A percentile compares a stretch with the other conserved stretches of the same genome.
These are phyloP conservation scores for Diplodia sapinea DNA, from an alignment of 2,329 filamentous ascomycete species.

Conservation along the genomic window DNA sequence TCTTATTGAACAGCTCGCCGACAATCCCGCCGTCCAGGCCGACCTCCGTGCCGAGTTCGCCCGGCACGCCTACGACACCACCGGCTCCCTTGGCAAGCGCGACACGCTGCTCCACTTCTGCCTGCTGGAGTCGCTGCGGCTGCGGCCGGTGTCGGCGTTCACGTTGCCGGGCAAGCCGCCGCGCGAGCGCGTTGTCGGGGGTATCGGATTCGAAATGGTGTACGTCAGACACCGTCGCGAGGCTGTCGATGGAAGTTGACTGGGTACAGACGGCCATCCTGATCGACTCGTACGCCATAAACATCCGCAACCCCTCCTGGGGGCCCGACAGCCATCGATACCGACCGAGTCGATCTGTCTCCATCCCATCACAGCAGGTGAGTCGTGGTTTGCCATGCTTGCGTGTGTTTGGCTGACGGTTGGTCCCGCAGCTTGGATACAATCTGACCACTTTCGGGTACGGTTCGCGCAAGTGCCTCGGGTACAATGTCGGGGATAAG, in stretches of 20 bases:
- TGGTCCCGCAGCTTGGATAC: slow-evolving; percentile 27
- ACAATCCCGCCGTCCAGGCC: slow-evolving; percentile 17
- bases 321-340: slow-evolving; percentile 22
- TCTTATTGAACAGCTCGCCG: slow-evolving; percentile 9
- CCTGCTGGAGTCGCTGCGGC: slow-evolving; percentile 30
- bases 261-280: slow-evolving; percentile 23
- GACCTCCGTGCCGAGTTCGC: slow-evolving; percentile 27
- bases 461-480: slow-evolving; percentile 31
- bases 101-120: slow-evolving; percentile 30
- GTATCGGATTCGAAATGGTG: slow-evolving; percentile 24
- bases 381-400: not conserved
- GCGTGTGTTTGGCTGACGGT: not conserved
- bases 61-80: not conserved
- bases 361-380: slow-evolving; percentile 28
- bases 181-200: slow-evolving; percentile 18
- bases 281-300: slow-evolving; percentile 28
- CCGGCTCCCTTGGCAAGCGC: slow-evolving; percentile 5
- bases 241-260: not conserved
- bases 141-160: slow-evolving; percentile 27
- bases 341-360: slow-evolving; percentile 23
- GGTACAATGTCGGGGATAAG: slow-evolving; percentile 27
- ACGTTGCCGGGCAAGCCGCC: slow-evolving; percentile 28
- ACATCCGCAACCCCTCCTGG: slow-evolving; percentile 32
- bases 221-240: not conserved
- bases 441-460: slow-evolving; percentile 29